Evolutionary conservation across 1,284 basidiomycete species (phyloP), one percentile per base, ranked within the genome.

Genomic region (Xanthoconium separans): DNA sequence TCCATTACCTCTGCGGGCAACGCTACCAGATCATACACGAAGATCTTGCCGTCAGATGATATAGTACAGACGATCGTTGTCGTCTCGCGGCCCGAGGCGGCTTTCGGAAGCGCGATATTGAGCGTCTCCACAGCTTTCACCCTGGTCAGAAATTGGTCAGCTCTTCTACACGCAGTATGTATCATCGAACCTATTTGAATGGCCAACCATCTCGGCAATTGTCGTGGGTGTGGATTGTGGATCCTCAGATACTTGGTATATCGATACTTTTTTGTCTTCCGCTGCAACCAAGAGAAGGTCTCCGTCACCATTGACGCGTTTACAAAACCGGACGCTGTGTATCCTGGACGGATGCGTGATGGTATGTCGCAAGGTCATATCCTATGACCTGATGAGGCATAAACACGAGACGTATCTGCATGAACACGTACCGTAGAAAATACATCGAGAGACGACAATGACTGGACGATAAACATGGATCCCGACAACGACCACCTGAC

Each of bases 41-140:
- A 83, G 61, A 95, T 85, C 51, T 83, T 82, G 10, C 93, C 93
- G 59, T 95, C 93, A 0, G 92, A 93, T 0, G 92, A 95, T 13
- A 83, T 84, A 4, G 91, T 89, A 53, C 83, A 80, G 12, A 84
- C 79, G 20, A 94, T 74, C 0, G 82, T 84, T 1, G 88, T 91
- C 15, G 77, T 75, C 13, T 49, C 51, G 10, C 45, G 44, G 51
- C 54, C 30, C 22, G 41, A 24, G 57, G 66, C 8, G 54, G 65
- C 60, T 4, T 71, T 62, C 4, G 82, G 81, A 3, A 86, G 74
- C 1, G 82, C 74, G 34, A 91, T 77, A 3, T 70, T 63, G 29
- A 90, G 75, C 0, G 79, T 82, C 57, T 88, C 81, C 4, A 91
- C 71, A 1, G 85, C 83, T 70, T 91, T 91, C 37, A 92, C 84